phyloP scores from a whole-genome alignment of 352 stramenopile genomes.

The Globisporangium okanoganense region DNA sequence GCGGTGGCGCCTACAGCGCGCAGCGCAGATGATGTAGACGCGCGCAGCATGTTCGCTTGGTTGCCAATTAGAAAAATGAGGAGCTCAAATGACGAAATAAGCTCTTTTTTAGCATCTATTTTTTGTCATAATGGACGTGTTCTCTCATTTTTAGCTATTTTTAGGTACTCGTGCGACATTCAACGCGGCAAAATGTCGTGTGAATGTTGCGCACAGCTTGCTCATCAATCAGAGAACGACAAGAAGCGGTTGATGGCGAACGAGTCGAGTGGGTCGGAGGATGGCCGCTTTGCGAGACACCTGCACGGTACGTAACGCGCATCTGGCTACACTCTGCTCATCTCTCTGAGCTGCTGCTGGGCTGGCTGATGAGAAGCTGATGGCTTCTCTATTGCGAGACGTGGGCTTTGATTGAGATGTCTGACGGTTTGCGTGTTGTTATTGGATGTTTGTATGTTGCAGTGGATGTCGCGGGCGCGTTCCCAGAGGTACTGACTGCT shows the following conservation, averaged over 20 bases:
- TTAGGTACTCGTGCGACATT: not conserved
- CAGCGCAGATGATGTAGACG: not conserved
- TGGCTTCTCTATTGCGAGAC: not conserved
- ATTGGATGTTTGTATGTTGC: not conserved
- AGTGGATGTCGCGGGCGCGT: conserved; percentile 11
- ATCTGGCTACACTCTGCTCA: no score
- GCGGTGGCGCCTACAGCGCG: not conserved
- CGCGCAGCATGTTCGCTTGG: conserved; percentile 23
- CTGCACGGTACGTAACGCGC: not conserved
- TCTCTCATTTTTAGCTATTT: not conserved
- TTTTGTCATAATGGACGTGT: not conserved
- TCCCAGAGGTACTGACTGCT: conserved; percentile 19
- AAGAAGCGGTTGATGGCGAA: no score
- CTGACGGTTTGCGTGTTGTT: not conserved
- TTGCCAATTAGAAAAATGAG: conserved; percentile 2
- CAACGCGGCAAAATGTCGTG: not conserved
- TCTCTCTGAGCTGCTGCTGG: not conserved
- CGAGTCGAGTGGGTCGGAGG: conserved; percentile 4
- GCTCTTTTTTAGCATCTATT: not conserved
- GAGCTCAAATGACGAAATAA: not conserved
- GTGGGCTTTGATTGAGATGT: not conserved
- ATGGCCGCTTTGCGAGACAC: not conserved
- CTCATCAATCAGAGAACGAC: not conserved
- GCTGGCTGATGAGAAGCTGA: not conserved
- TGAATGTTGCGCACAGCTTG: conserved; percentile 10